Base-by-base conservation (phyloP, 108 stramenopile species). In the Mediolabrus comicus region DNA sequence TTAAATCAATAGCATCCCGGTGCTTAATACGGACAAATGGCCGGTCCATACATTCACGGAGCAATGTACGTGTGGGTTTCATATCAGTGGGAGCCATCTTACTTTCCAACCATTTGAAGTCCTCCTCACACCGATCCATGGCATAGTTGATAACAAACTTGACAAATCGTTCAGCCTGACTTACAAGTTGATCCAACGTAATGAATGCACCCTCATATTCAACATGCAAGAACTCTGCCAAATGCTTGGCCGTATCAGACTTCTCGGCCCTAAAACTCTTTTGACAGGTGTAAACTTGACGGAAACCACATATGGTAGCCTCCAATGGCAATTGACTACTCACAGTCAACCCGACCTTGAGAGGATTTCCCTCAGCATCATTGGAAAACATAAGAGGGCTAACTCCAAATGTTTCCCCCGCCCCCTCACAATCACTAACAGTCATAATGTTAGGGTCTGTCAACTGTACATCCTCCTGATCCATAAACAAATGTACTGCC, bases 141-240 rank as follows among this genome's bases (percentile, higher is more conserved):
- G 91, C 97, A 75, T 94, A 95, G 41, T 78, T 61, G 51, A 95
- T 88, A 59, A 90, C 91, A 69, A 91, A 97, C 77, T 97, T 96
- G 46, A 98, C 76, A 78, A 91, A 98, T 43, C 95, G 93, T 80
- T 98, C 96, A n/a, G 95, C 86, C 53, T 95, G 90, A 68, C 83
- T 85, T 57, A 98, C 85, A 71, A 95, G 87, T 17, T 85, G 86
- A 55, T 86, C 59, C 11, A 98, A 70, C 22, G 86, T 82, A 0
- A 91, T 88, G 72, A 98, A 98, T 53, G 86, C 80, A 53, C 92
- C 86, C 87, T 98, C 97, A 16, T 94, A 94, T 77, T 98, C 97
- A 54, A 98, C 92, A 86, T 95, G 95, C 84, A 91, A 86, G 74
- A 98, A 98, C 75, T 98, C 97, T 4, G 97, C 90, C 38, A 98